Base-by-base conservation (phyloP, 345 rosid genomes). In the Citrus trifoliata region DNA sequence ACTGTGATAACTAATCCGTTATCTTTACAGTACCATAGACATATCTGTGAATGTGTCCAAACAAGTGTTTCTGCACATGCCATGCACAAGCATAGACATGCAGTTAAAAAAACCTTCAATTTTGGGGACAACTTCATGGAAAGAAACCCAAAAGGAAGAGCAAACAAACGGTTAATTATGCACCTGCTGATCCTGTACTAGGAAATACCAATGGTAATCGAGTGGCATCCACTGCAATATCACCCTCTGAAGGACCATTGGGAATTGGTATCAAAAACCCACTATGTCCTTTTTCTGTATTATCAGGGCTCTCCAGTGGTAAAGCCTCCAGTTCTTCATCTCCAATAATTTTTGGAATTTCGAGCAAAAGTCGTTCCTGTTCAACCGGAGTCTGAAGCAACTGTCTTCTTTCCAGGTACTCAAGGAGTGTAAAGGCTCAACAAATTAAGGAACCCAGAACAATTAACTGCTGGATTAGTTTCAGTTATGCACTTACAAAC, bases 341-440 rank as follows among this genome's bases (percentile, higher is more conserved):
- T 53, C 22, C 58, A 53, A 89, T 78, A 75, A 93, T 86, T 76
- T 87, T 80, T 10, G 98, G 98, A 85, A 92, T 74, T 86, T 90
- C 87, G 55, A 40, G 51, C 76, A 93, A 61, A 48, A 90, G 86
- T 10, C 94, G 88, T n/a, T 89, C 38, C 77, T 92, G 92, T 73
- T 93, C 98, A 68, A 83, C 86, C 58, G 89, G 86, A 74, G 84
- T 89, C 85, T 87, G 84, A 72, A 95, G 98, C 83, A 89, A 82
- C 82, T 89, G 82, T 79, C 84, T 90, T 75, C 88, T 92, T 38
- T 93, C 98, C 83, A 95, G 73, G 88, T 93, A 91, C 81, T 91
- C 97, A 12, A 74, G 79, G 76, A 93, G 78, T 70, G 95, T 95
- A 76, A 82, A 70, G 82, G 83, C 81, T 82, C 76, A 56, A 71